Base-by-base conservation (phyloP, 345 rosid species). In the Eucalyptus regnans region DNA sequence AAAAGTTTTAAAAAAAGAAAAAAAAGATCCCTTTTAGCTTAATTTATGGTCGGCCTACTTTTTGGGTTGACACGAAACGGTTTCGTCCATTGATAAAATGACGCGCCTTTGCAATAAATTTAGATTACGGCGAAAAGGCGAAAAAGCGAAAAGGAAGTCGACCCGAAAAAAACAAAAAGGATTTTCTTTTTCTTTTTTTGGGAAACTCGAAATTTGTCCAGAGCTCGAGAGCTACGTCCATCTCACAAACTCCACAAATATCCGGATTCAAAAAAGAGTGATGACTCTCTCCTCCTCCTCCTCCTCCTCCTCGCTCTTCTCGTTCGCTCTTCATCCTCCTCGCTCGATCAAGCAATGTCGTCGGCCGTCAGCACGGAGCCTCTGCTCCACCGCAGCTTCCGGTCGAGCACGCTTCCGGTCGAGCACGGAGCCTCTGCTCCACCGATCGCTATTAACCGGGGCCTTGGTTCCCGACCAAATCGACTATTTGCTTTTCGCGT, bases 331-430 rank as follows among this genome's bases (percentile, higher is more conserved):
- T 25, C n/a, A 9, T 56, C 29, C 51, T 83, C 41, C 86, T 9
- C 66, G 25, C 46, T 37, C n/a, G 90, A 88, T 46, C 90, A 33
- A 41, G 50, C 43, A 54, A 23, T 86, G 50, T 94, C 95, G 97
- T 93, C 96, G 79, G 90, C 95, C 5, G 89, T 94, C 86, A 89
- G 92, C 46, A 87, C 91, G 9, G 87, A 94, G 90, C 92, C 94
- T 62, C 86, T 95, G 50, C 92, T 94, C 58, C 95, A 90, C 76
- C 88, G 52, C 86, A 79, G 56, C 64, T 58, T 89, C 89, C 87
- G 86, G 54, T 81, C 91, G 86, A 86, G 37, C 85, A 44, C 81
- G 44, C 89, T 33, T 86, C 54, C 68, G 16, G 51, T 90, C 90
- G 13, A 33, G 37, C 37, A 33, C 37, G 37, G 37, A 33, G 37